Evolutionary conservation across 2,329 filamentous ascomycete species (phyloP).

Genomic region (Fonsecaea multimorphosa): DNA sequence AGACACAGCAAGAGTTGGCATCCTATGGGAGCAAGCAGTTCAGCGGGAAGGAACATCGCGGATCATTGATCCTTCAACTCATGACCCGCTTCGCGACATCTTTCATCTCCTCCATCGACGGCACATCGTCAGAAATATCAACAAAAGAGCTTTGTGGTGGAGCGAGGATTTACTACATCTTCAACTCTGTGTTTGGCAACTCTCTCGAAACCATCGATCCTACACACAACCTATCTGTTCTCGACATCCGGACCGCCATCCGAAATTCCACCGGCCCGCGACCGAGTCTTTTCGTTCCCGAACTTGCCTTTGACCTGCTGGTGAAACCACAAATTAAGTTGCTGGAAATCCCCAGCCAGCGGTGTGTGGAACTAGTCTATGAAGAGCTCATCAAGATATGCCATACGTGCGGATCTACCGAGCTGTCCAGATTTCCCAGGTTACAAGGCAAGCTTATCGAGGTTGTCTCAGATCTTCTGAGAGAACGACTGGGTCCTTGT

Average conservation of each 20-base stretch:
- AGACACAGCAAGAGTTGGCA: constrained; percentile 96
- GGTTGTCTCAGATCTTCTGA: constrained; percentile 92
- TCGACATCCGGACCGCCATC: constrained; percentile 96
- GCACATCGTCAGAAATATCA: constrained; percentile 97
- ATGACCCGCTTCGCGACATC: constrained; percentile 99
- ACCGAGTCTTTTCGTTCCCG: constrained; percentile 94
- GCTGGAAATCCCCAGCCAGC: constrained; percentile 89
- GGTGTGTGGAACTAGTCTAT: constrained; percentile 97
- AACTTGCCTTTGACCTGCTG: constrained; percentile 94
- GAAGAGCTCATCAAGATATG: constrained; percentile 99
- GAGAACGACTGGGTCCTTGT: constrained; percentile 87
- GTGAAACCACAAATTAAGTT: constrained; percentile 99
- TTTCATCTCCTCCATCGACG: constrained; percentile 98
- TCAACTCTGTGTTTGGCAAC: constrained; percentile 98
- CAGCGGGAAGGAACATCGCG: constrained; percentile 93
- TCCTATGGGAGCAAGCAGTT: constrained; percentile 99
- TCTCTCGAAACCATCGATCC: constrained; percentile 95
- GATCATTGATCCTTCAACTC: constrained; percentile 90
- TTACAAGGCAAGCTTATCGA: constrained; percentile 97
- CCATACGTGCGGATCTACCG: constrained; percentile 95
- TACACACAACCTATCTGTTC: constrained; percentile 89
- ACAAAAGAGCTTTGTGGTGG: constrained; percentile 97
- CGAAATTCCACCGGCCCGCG: constrained; percentile 96
- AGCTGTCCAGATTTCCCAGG: constrained; percentile 88
- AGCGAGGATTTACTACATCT: constrained; percentile 97